Conservation (phyloP, 148 eudicot genomes). For the Linanthus parryae region DNA sequence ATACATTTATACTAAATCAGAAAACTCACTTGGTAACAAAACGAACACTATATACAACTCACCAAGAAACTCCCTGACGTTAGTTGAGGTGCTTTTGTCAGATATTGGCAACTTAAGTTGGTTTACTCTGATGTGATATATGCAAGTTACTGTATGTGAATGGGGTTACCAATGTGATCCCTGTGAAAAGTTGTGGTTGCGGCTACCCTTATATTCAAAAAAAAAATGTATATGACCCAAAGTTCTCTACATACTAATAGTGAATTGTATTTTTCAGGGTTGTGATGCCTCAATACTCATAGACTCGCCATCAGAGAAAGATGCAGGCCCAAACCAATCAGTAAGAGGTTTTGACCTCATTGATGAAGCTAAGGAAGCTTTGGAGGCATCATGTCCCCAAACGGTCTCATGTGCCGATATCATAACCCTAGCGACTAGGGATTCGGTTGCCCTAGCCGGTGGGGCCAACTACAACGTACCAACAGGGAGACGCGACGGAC, state of each 20-base stretch:
- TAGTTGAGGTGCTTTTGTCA: too few relatives aligned
- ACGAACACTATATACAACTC: too few relatives aligned
- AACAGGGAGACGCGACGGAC: conserved; percentile 25
- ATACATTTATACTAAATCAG: not conserved
- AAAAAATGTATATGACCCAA: not conserved
- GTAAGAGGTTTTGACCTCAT: conserved; percentile 25
- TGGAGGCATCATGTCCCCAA: conserved; percentile 18
- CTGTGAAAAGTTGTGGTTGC: not conserved
- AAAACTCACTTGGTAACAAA: too few relatives aligned
- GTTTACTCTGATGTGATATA: too few relatives aligned
- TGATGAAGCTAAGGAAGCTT: conserved; percentile 18
- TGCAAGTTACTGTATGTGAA: too few relatives aligned
- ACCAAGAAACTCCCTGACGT: too few relatives aligned
- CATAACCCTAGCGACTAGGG: conserved; percentile 27
- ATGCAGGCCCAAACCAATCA: conserved; percentile 18
- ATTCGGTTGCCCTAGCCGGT: conserved; percentile 28
- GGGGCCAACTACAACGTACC: conserved; percentile 23
- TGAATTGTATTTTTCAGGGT: conserved; percentile 27
- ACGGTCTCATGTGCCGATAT: conserved; percentile 12
- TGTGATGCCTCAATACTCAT: conserved; percentile 36
- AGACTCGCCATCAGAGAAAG: conserved; percentile 26
- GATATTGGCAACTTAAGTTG: too few relatives aligned
- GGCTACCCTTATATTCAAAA: too few relatives aligned
- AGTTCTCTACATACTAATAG: too few relatives aligned
- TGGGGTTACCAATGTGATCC: too few relatives aligned